Base-by-base conservation (phyloP, 805 yeast species). In the Diddensiella transvaalensis region DNA sequence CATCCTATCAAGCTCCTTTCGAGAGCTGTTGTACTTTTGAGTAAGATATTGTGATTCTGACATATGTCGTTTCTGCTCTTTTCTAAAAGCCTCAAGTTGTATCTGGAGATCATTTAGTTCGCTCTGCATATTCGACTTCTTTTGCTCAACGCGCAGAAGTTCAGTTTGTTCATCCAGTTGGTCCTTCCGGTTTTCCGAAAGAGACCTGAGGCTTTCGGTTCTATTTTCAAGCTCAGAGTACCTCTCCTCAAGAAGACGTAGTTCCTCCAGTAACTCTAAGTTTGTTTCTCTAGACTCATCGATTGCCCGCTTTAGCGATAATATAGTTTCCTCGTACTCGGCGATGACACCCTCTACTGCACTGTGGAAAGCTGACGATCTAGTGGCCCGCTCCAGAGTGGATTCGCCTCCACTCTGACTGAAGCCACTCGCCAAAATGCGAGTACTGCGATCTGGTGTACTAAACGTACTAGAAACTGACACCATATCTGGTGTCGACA, bases 21-120 rank as follows among this genome's bases (percentile, higher is more conserved):
- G 40, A 4, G 55, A 41, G 5, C 35, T 17, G 48, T 55, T 55
- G 40, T 55, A 55, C 39, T 53, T 53, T 13, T 46, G 22, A 2
- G 57, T 55, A 22, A 55, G 39, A 32, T 55, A 53, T 37, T 55
- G 59, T 3, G 50, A 36, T 33, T 55, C 59, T 2, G 49, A 23
- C 41, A 30, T 10, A 15, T 52, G 54, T n/a, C 52, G 45, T 26
- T 50, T 53, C 22, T 49, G 56, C 24, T 49, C 56, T 18, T 29
- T 22, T 17, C 54, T 36, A 40, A 29, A 48, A 11, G 47, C 19
- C 18, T 26, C 49, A 11, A 47, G 29, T 40, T 52, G 48, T 3
- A 38, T 30, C n/a, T 46, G 23, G 22, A 42, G 18, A 19, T 35
- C 35, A 6, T 42, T 22, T 21, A 42, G 22, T 19, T 44, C 38